Evolutionary conservation across 768 basidiomycete species (phyloP).

Genomic region (Termitomyces bulborhizus): DNA sequence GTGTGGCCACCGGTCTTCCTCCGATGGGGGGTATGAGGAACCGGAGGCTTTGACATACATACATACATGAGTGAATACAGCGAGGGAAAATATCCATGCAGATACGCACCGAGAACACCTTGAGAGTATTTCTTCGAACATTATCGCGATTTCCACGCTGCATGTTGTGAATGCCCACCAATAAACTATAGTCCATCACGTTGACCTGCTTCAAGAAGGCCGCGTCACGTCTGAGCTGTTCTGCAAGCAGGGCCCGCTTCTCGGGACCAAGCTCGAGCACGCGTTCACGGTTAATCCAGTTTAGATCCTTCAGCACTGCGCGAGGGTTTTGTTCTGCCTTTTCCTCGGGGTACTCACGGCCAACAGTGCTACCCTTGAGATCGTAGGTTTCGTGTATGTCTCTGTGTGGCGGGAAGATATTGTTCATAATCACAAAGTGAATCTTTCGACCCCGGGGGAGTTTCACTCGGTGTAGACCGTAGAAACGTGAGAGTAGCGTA

Average conservation of each 20-base stretch:
- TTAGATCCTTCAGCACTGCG: conserved; percentile 92
- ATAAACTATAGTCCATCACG: conserved; percentile 96
- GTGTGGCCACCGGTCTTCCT: conserved; percentile 36
- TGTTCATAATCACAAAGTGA: conserved; percentile 99
- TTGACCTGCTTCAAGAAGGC: conserved; percentile 76
- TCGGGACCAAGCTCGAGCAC: conserved; percentile 91
- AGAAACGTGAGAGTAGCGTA: conserved; percentile 89
- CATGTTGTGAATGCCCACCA: conserved; percentile 93
- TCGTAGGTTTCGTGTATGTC: conserved; percentile 98
- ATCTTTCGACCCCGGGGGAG: conserved; percentile 91
- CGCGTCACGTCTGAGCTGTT: conserved; percentile 84
- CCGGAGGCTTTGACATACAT: conserved; percentile 48
- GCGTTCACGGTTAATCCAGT: conserved; percentile 84
- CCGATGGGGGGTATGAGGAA: conserved; percentile 48
- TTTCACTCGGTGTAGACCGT: conserved; percentile 96
- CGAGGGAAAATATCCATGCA: background rate
- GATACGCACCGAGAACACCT: conserved; percentile 79
- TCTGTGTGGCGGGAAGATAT: conserved; percentile 94
- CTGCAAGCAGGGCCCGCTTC: conserved; percentile 84
- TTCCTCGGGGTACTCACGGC: conserved; percentile 82
- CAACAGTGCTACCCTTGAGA: conserved; percentile 91
- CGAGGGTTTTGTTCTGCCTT: conserved; percentile 73
- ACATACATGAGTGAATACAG: background rate
- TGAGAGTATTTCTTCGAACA: conserved; percentile 82
- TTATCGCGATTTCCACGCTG: conserved; percentile 88